Base-by-base conservation (phyloP, 163 green algal species). In the Chlorella variabilis region DNA sequence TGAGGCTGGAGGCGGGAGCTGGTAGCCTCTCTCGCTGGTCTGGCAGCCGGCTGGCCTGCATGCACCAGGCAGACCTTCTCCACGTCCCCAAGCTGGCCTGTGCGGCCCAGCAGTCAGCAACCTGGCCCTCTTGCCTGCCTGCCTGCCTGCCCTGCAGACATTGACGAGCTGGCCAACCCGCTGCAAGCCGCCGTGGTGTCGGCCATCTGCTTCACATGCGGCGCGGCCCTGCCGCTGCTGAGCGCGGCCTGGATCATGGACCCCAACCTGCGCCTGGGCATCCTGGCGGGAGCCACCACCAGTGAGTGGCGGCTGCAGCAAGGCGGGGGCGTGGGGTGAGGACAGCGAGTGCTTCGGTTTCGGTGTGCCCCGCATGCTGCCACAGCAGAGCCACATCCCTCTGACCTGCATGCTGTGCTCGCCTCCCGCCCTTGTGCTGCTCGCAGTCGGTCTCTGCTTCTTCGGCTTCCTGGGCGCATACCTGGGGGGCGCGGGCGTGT, bases 161-260 rank as follows among this genome's bases (percentile, higher is more conserved):
- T 98, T 1, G 95, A 98, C 77, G 92, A 96, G 42, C 84, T 98
- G 61, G 84, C 93, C 13, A 97, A 97, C 70, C 95, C 95, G 27
- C 82, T 91, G 67, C 77, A 83, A 75, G 95, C 95, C 0, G 88
- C 89, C 7, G 54, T 94, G 29, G 89, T 93, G 5, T 96, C 90
- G 6, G 87, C 90, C 4, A 21, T 94, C 8, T 92, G 93, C 33
- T 98, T 98, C 85, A 89, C 84, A 4, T 11, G 91, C 11, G 95
- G 95, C 13, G 95, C 90, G 13, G 75, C 71, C 13, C 83, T 98
- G 13, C 95, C 95, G 17, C 86, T 98, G 59, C 76, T 97, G n/a
- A 83, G 90, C 4, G 89, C 91, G 3, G 71, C 86, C 2, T 97
- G 96, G 67, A 87, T 98, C 31, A n/a, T 25, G 2, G 36, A 88